Evolutionary conservation across 2,329 filamentous ascomycete species (phyloP), one percentile per base, ranked within the genome.

Genomic region (Aspergillus niger): DNA sequence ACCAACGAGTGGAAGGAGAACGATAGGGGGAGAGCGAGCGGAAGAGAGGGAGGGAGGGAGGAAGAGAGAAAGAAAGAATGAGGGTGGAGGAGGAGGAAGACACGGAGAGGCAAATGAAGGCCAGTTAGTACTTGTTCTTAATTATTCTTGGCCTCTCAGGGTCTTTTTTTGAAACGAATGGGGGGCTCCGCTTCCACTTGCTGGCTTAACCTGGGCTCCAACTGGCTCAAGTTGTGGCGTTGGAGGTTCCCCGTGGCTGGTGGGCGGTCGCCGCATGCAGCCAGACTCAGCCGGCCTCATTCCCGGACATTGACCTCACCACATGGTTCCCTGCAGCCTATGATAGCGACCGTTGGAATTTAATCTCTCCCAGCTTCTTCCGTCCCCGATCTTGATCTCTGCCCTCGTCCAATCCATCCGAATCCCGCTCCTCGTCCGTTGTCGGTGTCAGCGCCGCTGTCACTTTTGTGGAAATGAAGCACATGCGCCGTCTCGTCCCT

Each of bases 401-500:
- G 8, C 15, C 7, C 8, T 30, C 28, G 10, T 44, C 20, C 41
- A 13, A 44, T 44, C 15, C 17, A 6, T 41, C 43, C 26, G 8
- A 13, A 49, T 13, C 11, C 11, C 30, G 4, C 56, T 3, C 44
- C 47, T 10, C 7, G 30, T 8, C 1, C 11, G 26, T 48, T 17
- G 49, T 32, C 24, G 44, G 48, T 41, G 48, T 41, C 15, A 38
- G n/a, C 39, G 43, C 13, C n/a, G 15, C n/a, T 36, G 36, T n/a
- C 30, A 48, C 47, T 13, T 7, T n/a, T 28, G 20, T 30, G 59
- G 67, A 58, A 17, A 76, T 76, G 74, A 73, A 69, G 57, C 72
- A 74, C 59, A 69, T 67, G 30, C 72, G 74, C 55, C 66, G 71
- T 47, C 68, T 76, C 61, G 57, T 72, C 43, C 74, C 72, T 6